These are phyloP conservation scores for Circinella minor DNA, from an alignment of 371 early-diverging fungal species.

Conservation along the genomic window DNA sequence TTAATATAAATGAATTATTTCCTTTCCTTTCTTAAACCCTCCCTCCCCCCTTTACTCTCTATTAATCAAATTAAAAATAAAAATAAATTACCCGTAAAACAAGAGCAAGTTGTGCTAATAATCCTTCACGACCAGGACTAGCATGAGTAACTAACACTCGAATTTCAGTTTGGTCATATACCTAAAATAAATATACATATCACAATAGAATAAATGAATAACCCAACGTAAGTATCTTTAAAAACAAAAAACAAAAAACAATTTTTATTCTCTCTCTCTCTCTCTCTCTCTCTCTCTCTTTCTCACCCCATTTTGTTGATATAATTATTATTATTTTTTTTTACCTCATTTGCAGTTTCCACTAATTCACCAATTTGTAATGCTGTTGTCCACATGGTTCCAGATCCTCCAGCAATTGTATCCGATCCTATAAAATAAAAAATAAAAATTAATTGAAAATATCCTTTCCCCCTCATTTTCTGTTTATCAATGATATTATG, in stretches of 20 bases:
- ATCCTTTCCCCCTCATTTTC: background rate
- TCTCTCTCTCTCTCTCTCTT: too few species aligned
- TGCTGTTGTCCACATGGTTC: conserved; percentile 75
- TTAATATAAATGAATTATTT: too few species aligned
- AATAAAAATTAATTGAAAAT: too few species aligned
- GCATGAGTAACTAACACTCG: conserved; percentile 67
- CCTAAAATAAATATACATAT: conserved; percentile 22
- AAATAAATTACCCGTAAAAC: conserved; percentile 52
- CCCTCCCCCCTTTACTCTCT: too few species aligned
- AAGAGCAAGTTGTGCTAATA: conserved; percentile 67
- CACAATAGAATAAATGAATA: too few species aligned
- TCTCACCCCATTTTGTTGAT: too few species aligned
- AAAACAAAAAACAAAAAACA: too few species aligned
- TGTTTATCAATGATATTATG: too few species aligned
- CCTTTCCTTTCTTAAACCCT: too few species aligned
- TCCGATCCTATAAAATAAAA: conserved; percentile 50
- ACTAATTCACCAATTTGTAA: conserved; percentile 71
- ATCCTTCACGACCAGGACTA: conserved; percentile 67
- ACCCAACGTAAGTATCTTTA: too few species aligned
- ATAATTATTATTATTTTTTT: too few species aligned
- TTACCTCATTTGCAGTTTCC: conserved; percentile 59
- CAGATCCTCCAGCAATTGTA: conserved; percentile 72
- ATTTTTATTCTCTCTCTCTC: too few species aligned
- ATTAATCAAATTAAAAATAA: background rate
- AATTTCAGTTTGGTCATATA: conserved; percentile 62